Evolutionary conservation across 2,329 filamentous ascomycete species (phyloP), one percentile per base, ranked within the genome.

Genomic region (Zymoseptoria crescenta): DNA sequence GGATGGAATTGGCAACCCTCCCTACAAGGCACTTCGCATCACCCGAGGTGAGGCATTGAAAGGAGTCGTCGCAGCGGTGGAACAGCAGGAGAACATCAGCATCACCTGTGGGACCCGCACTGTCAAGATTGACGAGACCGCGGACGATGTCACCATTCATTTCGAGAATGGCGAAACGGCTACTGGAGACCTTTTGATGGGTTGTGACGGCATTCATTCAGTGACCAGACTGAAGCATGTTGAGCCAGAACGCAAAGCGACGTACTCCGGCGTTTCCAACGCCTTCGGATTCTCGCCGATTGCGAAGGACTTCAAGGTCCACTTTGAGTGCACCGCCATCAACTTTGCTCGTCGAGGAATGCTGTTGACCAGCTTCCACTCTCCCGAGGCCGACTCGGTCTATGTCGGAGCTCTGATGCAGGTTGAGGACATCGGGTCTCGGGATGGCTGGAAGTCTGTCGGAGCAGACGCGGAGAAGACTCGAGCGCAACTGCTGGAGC

Each of bases 351-450:
- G 74, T 24, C 69, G 74, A 28, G 76, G 76, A 48, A 77, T 77
- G 69, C 70, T 78, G n/a, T 66, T 78, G 3, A 77, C 76, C 3
- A 72, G 69, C 35, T 78, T 72, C 67, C 73, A 75, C 67, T 70
- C 72, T 50, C 64, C 67, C 4, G 62, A 65, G 6, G 68, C 70
- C 50, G 71, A 75, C 58, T 71, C 68, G 2, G 69, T 78, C 19
- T 78, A 78, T 60, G 75, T 78, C 1, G 76, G 76, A 35, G 76
- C 71, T 0, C 68, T 78, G 49, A 77, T 77, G 74, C 74, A 77
- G 60, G 71, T 77, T 1, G 69, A 73, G 6, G 75, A 76, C 41
- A 73, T 76, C 16, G 74, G 66, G 13, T 74, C 71, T n/a, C 67
- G 75, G 28, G 74, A 78, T 52, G 76, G 76, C 21, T 78, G 76